A percentile compares a stretch with the other conserved stretches of the same genome.
Conservation (phyloP, 2,329 filamentous ascomycete species). For the Fusarium cicatricum region DNA sequence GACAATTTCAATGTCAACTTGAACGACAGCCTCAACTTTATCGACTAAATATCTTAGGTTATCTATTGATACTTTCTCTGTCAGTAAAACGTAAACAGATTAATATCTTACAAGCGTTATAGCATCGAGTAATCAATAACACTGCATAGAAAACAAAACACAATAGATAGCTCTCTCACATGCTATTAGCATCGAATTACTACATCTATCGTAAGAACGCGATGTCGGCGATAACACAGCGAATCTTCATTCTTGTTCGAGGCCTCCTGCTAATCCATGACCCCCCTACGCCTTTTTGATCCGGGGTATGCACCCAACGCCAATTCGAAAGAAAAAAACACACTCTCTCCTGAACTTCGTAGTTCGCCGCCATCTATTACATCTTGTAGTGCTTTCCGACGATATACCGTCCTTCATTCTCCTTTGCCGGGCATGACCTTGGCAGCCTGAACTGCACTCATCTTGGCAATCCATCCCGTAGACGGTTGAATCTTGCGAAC, state of each 20-base stretch:
- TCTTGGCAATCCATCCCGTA: conserved; percentile 91
- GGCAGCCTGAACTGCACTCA: conserved; percentile 94
- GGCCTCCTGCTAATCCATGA: background rate
- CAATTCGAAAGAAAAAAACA: conserved; percentile 20
- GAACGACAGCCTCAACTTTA: no score
- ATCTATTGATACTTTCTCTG: no score
- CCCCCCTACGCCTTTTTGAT: conserved; percentile 30
- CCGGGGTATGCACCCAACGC: conserved; percentile 39
- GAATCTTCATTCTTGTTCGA: background rate
- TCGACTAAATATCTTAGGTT: no score
- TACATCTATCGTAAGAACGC: no score
- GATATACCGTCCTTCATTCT: conserved; percentile 47
- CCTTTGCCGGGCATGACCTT: conserved; percentile 77
- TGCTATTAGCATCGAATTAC: background rate
- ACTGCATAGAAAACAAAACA: no score
- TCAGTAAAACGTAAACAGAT: no score
- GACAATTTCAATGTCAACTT: no score
- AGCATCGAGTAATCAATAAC: no score
- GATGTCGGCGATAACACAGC: background rate
- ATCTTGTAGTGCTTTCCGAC: background rate
- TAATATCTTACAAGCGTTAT: no score
- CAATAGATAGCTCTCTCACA: background rate
- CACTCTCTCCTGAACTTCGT: background rate
- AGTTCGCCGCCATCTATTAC: background rate
- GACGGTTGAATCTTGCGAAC: conserved; percentile 93